Evolutionary conservation across 2,329 filamentous ascomycete genomes (phyloP).

Genomic region (Fusarium sp.): DNA sequence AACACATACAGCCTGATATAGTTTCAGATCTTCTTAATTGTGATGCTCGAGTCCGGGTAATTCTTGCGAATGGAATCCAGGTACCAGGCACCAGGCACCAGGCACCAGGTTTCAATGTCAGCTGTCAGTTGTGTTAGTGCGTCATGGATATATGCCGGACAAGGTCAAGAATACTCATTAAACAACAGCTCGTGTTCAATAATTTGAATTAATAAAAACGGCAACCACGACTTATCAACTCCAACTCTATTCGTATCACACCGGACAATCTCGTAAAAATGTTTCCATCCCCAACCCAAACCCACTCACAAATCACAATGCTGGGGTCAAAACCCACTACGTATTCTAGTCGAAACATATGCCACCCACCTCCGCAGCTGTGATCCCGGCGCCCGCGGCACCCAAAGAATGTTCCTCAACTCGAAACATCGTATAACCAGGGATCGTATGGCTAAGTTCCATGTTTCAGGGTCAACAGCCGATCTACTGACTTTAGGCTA

Average conservation of each 20-base stretch:
- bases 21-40: neutral
- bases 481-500: conserved; percentile 10
- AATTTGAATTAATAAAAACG: no score
- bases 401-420: neutral
- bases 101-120: neutral
- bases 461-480: conserved; percentile 18
- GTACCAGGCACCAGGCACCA: neutral
- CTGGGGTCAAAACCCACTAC: no score
- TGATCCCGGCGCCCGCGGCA: neutral
- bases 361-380: neutral
- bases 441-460: conserved; percentile 4
- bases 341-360: neutral
- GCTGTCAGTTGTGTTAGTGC: neutral
- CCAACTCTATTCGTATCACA: conserved; percentile 1
- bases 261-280: conserved; percentile 1
- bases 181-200: no score
- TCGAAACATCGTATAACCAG: conserved; percentile 21
- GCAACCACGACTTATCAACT: neutral
- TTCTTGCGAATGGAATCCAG: neutral
- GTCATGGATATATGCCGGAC: no score
- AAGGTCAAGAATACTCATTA: no score
- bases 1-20: no score
- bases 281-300: no score
- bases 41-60: neutral
- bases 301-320: no score